Base-by-base conservation (phyloP, 2,329 filamentous ascomycete species). In the Ascochyta lentis region DNA sequence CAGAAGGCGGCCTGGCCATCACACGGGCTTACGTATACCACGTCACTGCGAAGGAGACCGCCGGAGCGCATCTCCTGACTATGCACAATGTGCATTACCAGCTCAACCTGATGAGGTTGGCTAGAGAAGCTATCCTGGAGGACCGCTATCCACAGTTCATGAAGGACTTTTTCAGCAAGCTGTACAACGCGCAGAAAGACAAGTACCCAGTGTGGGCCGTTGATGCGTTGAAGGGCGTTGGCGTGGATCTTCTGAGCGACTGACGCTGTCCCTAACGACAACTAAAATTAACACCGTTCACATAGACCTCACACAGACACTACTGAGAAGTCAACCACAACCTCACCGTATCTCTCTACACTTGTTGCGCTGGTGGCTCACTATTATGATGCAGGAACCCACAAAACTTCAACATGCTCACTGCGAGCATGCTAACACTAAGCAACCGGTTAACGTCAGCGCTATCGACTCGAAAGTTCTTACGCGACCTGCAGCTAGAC, bases 21-120 rank as follows among this genome's bases (percentile, higher is more conserved):
- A 96, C 93, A 3, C 83, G 90, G 60, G 93, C 95, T 3, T 97
- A 92, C 76, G 87, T 98, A 43, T 88, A 97, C 73, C 95, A 99
- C 78, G 87, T 96, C 61, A 88, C 91, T 0, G 89, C 89, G 26
- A 99, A 99, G 78, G 95, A 99, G 80, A 99, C 95, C 0, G 93
- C 91, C 1, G 92, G 94, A 7, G 95, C 96, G 15, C 87, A 89
- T 78, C 70, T 89, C 72, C 79, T 99, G 50, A 96, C 92, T 0
- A 92, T 98, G 71, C 95, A 99, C 76, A 99, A 99, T 71, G 91
- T 99, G 24, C 92, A 92, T 79, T 96, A 96, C 71, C 86, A 96
- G 73, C 81, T 99, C 49, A 84, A 89, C 57, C 79, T 99, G 66
- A 97, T 98, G 92, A 80, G 83, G 19, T 80, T 84, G 57, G 84